A percentile compares a stretch with the other conserved stretches of the same genome.
Evolutionary conservation across 2,329 filamentous ascomycete species (phyloP).

Genomic region (Apiospora sp.): DNA sequence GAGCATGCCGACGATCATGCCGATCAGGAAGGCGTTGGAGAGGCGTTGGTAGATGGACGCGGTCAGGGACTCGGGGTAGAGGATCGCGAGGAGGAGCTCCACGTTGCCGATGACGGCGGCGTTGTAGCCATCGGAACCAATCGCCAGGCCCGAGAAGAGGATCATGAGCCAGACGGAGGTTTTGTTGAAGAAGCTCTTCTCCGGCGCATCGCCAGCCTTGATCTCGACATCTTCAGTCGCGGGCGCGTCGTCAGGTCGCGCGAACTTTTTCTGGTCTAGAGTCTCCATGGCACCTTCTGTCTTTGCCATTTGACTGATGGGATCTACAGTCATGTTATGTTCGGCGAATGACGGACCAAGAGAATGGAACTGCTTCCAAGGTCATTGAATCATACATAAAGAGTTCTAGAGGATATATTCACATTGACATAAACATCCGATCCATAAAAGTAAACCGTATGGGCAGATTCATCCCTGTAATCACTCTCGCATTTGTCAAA

Average conservation of each 20-base stretch:
- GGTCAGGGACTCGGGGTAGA: constrained; percentile 53
- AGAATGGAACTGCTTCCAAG: neutral
- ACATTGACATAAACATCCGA: neutral
- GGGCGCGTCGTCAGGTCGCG: neutral
- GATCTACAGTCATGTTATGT: neutral
- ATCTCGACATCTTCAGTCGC: constrained; percentile 24
- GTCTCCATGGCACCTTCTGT: neutral
- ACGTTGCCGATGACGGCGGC: constrained; percentile 55
- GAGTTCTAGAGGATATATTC: neutral
- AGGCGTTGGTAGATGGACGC: constrained; percentile 57
- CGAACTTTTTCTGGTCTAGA: neutral
- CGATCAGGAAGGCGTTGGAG: constrained; percentile 63
- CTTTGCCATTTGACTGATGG: neutral
- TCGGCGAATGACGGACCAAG: neutral
- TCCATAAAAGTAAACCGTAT: neutral
- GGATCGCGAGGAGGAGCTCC: constrained; percentile 48
- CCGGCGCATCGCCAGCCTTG: constrained; percentile 22
- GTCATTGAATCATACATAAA: neutral
- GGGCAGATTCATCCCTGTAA: neutral
- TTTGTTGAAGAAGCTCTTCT: constrained; percentile 47
- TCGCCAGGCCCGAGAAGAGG: constrained; percentile 54
- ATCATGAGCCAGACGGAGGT: constrained; percentile 53
- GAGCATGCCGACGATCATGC: constrained; percentile 64
- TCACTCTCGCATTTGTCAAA: too few relatives aligned
- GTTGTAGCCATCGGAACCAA: constrained; percentile 56